Base-by-base conservation (phyloP, 2,329 filamentous ascomycete species). In the Aspergillus aculeatus region DNA sequence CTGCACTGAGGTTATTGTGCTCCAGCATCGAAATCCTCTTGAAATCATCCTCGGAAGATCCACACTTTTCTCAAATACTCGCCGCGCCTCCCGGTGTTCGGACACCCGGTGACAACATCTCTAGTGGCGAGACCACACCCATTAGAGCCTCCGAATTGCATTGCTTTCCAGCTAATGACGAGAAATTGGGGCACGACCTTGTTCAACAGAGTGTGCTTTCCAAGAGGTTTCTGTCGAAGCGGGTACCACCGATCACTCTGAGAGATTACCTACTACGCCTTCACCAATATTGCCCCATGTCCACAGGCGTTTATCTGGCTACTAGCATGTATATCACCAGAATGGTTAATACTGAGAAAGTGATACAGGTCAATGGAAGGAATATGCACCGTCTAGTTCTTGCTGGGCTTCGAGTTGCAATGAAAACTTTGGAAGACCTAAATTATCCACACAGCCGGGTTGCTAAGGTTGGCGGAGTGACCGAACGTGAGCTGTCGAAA, bases 381-480 rank as follows among this genome's bases (percentile, higher is more conserved):
- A 98, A 96, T 63, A 89, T 91, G 62, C 94, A 99, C 74, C 87
- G 95, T 2, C 80, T 98, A 7, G 82, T 96, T 32, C 83, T 99
- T 16, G 93, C 92, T 0, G 91, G 90, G 6, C 81, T 97, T 56
- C 82, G 93, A 38, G 90, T 97, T 3, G 92, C 94, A 14, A 95
- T 93, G 85, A 99, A 98, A 78, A 91, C 92, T 0, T 80, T 97
- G n/a, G 94, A 99, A 75, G 94, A 98, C 74, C 83, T 94, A 56
- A 90, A 89, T 67, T 96, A 96, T 77, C 86, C 91, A 9, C 94
- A 97, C 77, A 83, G 83, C 61, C 89, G 92, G 57, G 87, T 97
- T 65, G 88, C 94, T 19, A 89, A 88, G 65, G 93, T 98, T 1
- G 94, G 95, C 47, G 94, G 94, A 19, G 92, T 98, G 16, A 91